A percentile compares a stretch with the other conserved stretches of the same genome.
These are phyloP conservation scores for Artemisia tridentata DNA, from an alignment of 129 eudicot genomes.

Conservation along the genomic window DNA sequence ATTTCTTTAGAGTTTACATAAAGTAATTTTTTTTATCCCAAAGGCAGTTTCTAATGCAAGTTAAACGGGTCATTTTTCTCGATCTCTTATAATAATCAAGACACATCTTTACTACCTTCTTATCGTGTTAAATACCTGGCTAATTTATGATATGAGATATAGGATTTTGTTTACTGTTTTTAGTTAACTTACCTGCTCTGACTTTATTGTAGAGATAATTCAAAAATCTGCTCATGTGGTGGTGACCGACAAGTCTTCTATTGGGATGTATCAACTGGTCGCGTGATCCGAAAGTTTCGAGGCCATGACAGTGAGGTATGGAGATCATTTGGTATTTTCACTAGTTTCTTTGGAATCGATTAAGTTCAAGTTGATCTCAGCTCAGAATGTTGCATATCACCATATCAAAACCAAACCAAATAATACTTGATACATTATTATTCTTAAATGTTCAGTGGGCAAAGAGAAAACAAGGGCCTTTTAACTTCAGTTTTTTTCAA, in stretches of 20 bases:
- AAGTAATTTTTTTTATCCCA: too few relatives aligned
- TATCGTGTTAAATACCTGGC: not conserved
- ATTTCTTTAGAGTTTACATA: too few relatives aligned
- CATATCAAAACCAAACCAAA: too few relatives aligned
- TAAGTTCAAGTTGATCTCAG: not conserved
- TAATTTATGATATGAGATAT: constrained; percentile 19
- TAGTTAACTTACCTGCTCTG: not conserved
- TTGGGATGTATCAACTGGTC: constrained; percentile 96
- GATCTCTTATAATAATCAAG: not conserved
- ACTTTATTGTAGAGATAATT: constrained; percentile 68
- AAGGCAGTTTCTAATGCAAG: too few relatives aligned
- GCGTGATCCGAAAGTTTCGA: constrained; percentile 87
- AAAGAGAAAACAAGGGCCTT: not conserved
- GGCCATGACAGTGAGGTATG: constrained; percentile 97
- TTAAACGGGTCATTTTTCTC: too few relatives aligned
- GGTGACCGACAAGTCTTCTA: constrained; percentile 96
- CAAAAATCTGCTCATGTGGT: constrained; percentile 87
- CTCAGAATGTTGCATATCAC: too few relatives aligned
- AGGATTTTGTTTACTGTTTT: not conserved
- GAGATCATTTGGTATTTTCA: not conserved
- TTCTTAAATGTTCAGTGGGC: not conserved
- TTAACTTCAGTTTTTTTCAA: constrained; percentile 2
- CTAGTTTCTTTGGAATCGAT: constrained; percentile 1
- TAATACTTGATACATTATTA: not conserved
- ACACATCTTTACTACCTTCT: constrained; percentile 8